Conservation (phyloP, 768 basidiomycete genomes). For the Suillus variegatus region DNA sequence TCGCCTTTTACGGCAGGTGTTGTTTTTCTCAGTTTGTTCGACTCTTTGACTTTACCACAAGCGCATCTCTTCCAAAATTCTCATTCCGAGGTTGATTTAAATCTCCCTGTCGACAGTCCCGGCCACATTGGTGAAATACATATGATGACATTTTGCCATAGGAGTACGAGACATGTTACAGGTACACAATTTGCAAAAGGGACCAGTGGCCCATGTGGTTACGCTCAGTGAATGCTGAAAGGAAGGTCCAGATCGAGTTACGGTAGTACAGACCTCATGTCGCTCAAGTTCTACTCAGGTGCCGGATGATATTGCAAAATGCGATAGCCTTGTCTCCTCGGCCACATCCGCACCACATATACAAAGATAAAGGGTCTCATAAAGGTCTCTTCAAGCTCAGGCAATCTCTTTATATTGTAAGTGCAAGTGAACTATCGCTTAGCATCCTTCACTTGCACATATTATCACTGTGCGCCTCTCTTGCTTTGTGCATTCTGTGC, state of each 20-base stretch:
- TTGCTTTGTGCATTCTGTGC: slow-evolving; percentile 1
- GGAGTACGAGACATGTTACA: neutral
- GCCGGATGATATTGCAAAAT: neutral
- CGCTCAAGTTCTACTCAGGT: neutral
- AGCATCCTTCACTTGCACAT: neutral
- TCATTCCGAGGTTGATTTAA: neutral
- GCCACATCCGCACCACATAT: neutral
- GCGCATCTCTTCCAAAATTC: neutral
- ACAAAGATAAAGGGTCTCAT: slow-evolving; percentile 1
- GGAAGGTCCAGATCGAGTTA: neutral
- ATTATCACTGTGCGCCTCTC: neutral
- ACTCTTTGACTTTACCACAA: neutral
- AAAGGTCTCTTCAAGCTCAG: neutral
- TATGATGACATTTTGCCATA: neutral
- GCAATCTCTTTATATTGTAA: neutral
- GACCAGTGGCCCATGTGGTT: neutral
- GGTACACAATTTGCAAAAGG: neutral
- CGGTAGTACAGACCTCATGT: neutral
- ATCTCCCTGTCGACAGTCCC: neutral
- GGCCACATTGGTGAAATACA: neutral
- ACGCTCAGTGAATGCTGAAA: neutral
- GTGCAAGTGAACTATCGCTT: neutral
- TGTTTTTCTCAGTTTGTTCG: neutral
- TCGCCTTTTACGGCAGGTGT: neutral
- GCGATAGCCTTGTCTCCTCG: neutral